Evolutionary conservation across 257 asterid species (phyloP).

Genomic region (Ilex aquifolium): DNA sequence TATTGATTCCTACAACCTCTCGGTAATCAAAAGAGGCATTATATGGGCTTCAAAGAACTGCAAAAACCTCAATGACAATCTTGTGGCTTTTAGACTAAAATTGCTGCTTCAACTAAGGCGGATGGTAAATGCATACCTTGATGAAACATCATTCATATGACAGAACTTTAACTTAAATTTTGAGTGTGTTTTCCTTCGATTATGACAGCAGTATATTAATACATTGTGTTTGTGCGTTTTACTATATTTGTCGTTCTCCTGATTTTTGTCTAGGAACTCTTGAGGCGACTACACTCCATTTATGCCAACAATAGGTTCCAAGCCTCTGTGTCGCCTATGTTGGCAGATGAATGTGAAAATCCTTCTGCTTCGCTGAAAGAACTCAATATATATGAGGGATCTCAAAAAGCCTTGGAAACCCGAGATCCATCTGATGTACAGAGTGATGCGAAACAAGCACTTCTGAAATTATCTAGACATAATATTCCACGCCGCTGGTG

Average conservation of each 20-base stretch:
- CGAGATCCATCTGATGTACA: slow-evolving; percentile 14
- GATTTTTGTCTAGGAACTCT: slow-evolving; percentile 50
- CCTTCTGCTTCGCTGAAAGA: slow-evolving; percentile 24
- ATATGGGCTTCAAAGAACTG: too few species aligned
- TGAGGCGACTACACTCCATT: slow-evolving; percentile 65
- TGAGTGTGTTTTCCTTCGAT: too few species aligned
- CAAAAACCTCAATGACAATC: too few species aligned
- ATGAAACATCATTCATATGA: too few species aligned
- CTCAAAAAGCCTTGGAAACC: slow-evolving; percentile 30
- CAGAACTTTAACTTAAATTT: too few species aligned
- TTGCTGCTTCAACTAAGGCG: too few species aligned
- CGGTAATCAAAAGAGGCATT: too few species aligned
- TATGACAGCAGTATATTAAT: too few species aligned
- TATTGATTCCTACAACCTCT: too few species aligned
- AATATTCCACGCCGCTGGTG: slow-evolving; percentile 49
- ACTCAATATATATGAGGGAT: slow-evolving; percentile 23
- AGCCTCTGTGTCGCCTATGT: slow-evolving; percentile 30
- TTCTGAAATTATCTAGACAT: slow-evolving; percentile 45
- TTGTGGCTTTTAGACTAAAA: too few species aligned
- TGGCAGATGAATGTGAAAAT: slow-evolving; percentile 24
- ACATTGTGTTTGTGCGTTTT: neutral
- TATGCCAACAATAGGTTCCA: slow-evolving; percentile 44
- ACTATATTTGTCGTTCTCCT: slow-evolving; percentile 10
- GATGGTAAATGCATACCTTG: too few species aligned
- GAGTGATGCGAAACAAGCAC: slow-evolving; percentile 41